Conservation (phyloP, 192 early-diverging fungal species). For the Powellomyces hirtus region DNA sequence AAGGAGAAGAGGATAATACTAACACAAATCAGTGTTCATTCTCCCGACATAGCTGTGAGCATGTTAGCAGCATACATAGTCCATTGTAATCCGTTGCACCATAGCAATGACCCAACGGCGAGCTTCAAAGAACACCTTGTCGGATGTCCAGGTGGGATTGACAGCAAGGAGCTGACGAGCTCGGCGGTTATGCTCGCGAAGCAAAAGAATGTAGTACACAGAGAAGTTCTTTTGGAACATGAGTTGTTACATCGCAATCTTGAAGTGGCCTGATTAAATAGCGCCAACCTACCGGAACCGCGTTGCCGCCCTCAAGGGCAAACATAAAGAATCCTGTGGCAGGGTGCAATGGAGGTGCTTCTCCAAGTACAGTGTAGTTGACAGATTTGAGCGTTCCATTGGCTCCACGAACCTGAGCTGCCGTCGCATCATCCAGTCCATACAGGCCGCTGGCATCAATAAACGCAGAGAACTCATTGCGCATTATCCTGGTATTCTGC, state of each 20-base stretch:
- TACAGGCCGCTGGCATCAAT: constrained; percentile 36
- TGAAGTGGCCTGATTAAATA: no score
- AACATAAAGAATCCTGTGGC: constrained; percentile 9
- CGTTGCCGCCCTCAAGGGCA: constrained; percentile 21
- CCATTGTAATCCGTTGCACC: constrained; percentile 39
- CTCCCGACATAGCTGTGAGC: not conserved
- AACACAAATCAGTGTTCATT: not conserved
- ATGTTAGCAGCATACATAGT: constrained; percentile 17
- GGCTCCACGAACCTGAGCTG: not conserved
- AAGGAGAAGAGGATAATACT: constrained; percentile 39
- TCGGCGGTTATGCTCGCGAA: constrained; percentile 47
- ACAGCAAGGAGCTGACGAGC: constrained; percentile 24
- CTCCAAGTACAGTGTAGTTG: constrained; percentile 16
- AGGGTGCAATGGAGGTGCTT: constrained; percentile 18
- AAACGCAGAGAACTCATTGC: constrained; percentile 27
- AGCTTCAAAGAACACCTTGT: constrained; percentile 33
- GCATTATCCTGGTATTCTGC: not conserved
- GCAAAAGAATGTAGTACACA: constrained; percentile 13
- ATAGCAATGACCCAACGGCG: constrained; percentile 47
- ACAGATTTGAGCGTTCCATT: constrained; percentile 21
- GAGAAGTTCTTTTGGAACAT: constrained; percentile 23
- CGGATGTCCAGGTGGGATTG: constrained; percentile 30
- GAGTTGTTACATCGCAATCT: no score
- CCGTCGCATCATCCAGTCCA: constrained; percentile 1
- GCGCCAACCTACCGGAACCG: constrained; percentile 20